Evolutionary conservation across 2,329 filamentous ascomycete species (phyloP), one percentile per base, ranked within the genome.

Genomic region (Graphiopsis chlorocephala): DNA sequence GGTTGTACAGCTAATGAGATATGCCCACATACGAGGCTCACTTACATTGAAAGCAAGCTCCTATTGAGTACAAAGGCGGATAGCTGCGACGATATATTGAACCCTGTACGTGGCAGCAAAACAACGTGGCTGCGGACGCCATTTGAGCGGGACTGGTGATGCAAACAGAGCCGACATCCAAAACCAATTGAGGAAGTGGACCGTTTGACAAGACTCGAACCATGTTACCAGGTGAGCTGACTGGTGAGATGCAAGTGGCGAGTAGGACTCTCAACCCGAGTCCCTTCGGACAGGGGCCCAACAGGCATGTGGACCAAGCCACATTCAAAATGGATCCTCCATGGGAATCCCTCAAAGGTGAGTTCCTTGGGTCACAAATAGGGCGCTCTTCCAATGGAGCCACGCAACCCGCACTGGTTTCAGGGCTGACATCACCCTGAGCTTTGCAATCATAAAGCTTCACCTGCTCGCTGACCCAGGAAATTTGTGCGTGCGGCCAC

Each of bases 1-100:
- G 38, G 15, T 23, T 62, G 60, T 62, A 62, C 60, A 62, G 60
- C 48, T 55, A 62, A 61, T 61, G 59, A 35, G 29, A 61, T 11
- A 29, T 55, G 60, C 42, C 42, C 29, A 50, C 33, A 62, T 62
- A 38, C 15, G 53, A 56, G 31, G 31, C 20, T 33, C 4, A 4
- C 29, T 20, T 10, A 26, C 48, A 29, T 29, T 14, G 10, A 3
- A 20, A n/a, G 50, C 17, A 53, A 31, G 26, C 6, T 20, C 6
- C 7, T 20, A 5, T 20, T 42, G 1, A 42, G 0, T 42, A 10
- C 38, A 3, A 42, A 42, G 11, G 17, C 4, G 38, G 3, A 45
- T 8, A 45, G 38, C 38, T 45, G 2, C 38, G n/a, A 20, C 38
- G 3, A 45, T n/a, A 45, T 45, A n/a, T 45, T 20, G n/a, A 45